Conservation (phyloP, 202 grass and related monocot species). For the Bolboschoenoplectus hybrid region DNA sequence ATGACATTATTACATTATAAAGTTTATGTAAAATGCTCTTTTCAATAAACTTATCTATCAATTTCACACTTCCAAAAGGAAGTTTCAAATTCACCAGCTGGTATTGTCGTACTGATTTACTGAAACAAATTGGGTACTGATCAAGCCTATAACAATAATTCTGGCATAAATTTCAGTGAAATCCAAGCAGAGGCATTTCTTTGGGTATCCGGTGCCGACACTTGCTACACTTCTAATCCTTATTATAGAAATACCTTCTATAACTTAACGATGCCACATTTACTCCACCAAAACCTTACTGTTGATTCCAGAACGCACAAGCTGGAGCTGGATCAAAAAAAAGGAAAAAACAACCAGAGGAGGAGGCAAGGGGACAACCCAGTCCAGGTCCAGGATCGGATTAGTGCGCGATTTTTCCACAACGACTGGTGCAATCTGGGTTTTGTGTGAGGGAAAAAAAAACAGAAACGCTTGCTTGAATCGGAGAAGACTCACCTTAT, state of each 20-base stretch:
- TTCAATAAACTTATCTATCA: background rate
- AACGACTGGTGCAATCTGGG: background rate
- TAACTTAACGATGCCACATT: background rate
- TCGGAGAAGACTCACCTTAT: conserved; percentile 5
- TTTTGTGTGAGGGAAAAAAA: too few relatives aligned
- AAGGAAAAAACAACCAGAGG: background rate
- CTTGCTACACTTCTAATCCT: background rate
- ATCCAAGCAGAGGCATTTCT: background rate
- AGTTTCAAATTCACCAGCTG: too few relatives aligned
- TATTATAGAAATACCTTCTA: background rate
- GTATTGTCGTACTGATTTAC: background rate
- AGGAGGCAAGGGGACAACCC: background rate
- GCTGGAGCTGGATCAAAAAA: background rate
- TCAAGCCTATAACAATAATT: too few relatives aligned
- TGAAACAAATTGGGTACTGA: background rate
- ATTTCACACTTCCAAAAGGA: background rate
- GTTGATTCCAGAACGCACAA: background rate
- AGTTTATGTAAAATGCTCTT: background rate
- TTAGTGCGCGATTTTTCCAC: background rate
- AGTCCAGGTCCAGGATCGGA: background rate
- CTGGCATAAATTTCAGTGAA: background rate
- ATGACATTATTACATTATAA: background rate
- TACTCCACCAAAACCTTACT: background rate
- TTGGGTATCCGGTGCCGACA: background rate
- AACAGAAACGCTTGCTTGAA: background rate